Conservation (phyloP, 108 stramenopile species). For the Cyclostephanos tholiformis region DNA sequence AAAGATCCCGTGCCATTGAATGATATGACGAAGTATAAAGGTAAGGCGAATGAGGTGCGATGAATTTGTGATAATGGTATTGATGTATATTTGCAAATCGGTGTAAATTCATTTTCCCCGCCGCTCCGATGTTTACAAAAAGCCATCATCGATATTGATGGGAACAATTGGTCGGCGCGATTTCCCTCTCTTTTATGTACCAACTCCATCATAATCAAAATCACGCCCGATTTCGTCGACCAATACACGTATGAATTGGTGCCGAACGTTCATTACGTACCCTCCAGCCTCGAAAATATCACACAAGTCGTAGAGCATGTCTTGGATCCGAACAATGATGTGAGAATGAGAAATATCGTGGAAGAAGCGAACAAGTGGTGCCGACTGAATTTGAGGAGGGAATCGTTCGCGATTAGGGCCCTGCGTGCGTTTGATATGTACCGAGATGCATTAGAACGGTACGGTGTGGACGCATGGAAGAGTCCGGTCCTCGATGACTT, state of each 20-base stretch:
- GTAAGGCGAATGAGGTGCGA: slow-evolving; percentile 6
- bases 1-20: slow-evolving; percentile 37
- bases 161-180: slow-evolving; percentile 55
- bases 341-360: slow-evolving; percentile 37
- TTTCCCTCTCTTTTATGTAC: slow-evolving; percentile 53
- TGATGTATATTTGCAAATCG: neutral
- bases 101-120: neutral
- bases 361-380: slow-evolving; percentile 56
- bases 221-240: slow-evolving; percentile 55
- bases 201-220: slow-evolving; percentile 59
- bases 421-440: slow-evolving; percentile 35
- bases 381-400: slow-evolving; percentile 15
- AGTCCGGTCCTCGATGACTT: slow-evolving; percentile 11
- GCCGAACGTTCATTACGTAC: slow-evolving; percentile 55
- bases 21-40: slow-evolving; percentile 50
- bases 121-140: neutral
- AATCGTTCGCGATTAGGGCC: slow-evolving; percentile 18
- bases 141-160: slow-evolving; percentile 64
- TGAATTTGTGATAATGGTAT: neutral
- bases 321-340: slow-evolving; percentile 35
- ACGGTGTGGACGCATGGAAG: slow-evolving; percentile 19
- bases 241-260: slow-evolving; percentile 38
- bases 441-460: slow-evolving; percentile 9
- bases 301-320: slow-evolving; percentile 31
- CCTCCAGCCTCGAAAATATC: slow-evolving; percentile 45